Percentiles rank a stretch among this genome's conserved stretches.
Evolutionary conservation across 1,284 basidiomycete genomes (phyloP).

Genomic region (Pseudozyma pruni): DNA sequence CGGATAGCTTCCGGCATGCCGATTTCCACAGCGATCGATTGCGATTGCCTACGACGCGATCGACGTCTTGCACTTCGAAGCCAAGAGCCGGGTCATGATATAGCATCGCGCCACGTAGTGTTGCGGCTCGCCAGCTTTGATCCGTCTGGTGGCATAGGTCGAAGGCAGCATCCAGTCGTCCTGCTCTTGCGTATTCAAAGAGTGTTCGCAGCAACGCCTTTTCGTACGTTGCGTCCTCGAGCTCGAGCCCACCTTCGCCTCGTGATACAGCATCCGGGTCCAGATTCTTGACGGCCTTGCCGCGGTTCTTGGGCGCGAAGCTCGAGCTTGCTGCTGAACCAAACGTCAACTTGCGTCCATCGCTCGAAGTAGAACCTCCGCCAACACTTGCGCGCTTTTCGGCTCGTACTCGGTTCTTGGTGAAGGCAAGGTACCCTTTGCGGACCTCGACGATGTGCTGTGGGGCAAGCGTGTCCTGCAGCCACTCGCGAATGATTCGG

Average conservation of each 20-base stretch:
- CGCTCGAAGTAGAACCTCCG: constrained; percentile 13
- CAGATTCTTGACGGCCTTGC: constrained; percentile 55
- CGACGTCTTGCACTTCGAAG: constrained; percentile 41
- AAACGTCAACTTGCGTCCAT: constrained; percentile 30
- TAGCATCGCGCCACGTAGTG: constrained; percentile 77
- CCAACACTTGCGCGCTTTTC: constrained; percentile 54
- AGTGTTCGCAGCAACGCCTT: constrained; percentile 78
- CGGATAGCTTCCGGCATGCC: constrained; percentile 57
- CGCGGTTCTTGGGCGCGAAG: constrained; percentile 45
- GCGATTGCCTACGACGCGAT: constrained; percentile 59
- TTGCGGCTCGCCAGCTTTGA: constrained; percentile 90
- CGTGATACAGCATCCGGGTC: constrained; percentile 61
- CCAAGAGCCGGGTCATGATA: constrained; percentile 56
- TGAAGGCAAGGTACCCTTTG: constrained; percentile 66
- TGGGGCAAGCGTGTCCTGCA: constrained; percentile 57
- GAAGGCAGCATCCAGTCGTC: constrained; percentile 82
- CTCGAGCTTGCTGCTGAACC: constrained; percentile 42
- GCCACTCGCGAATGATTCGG: constrained; percentile 65
- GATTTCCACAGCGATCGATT: constrained; percentile 64
- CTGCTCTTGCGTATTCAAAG: constrained; percentile 82
- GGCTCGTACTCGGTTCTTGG: constrained; percentile 60
- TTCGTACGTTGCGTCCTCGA: constrained; percentile 74
- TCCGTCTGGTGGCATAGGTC: constrained; percentile 84
- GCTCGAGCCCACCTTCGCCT: constrained; percentile 56
- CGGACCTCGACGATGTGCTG: constrained; percentile 62